Evolutionary conservation across 805 yeast species (phyloP).

Genomic region (Grigorovia humatica): DNA sequence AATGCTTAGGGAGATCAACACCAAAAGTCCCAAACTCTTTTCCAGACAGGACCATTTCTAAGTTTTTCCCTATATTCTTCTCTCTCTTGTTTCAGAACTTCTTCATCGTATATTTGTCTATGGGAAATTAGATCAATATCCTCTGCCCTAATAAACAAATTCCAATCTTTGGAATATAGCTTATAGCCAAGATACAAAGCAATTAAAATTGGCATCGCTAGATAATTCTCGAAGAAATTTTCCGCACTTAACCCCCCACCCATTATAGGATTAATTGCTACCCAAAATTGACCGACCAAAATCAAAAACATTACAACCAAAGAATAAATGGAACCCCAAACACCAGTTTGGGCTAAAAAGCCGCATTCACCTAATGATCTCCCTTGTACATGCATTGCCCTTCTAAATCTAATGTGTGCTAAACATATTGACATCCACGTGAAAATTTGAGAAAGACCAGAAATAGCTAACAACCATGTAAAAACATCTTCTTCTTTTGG

Average conservation of each 20-base stretch:
- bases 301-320: slow-evolving; percentile 39
- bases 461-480: slow-evolving; percentile 53
- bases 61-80: slow-evolving; percentile 22
- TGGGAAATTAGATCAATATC: slow-evolving; percentile 24
- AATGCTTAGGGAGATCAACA: slow-evolving; percentile 11
- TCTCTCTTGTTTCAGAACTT: slow-evolving; percentile 25
- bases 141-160: slow-evolving; percentile 22
- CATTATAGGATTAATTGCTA: slow-evolving; percentile 48
- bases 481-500: slow-evolving; percentile 47
- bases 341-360: slow-evolving; percentile 41
- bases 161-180: slow-evolving; percentile 38
- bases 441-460: slow-evolving; percentile 51
- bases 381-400: slow-evolving; percentile 47
- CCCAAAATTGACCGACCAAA: slow-evolving; percentile 54
- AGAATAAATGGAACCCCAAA: slow-evolving; percentile 44
- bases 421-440: slow-evolving; percentile 53
- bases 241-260: slow-evolving; percentile 29
- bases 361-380: slow-evolving; percentile 42
- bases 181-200: slow-evolving; percentile 37
- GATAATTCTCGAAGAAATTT: slow-evolving; percentile 35
- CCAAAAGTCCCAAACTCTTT: slow-evolving; percentile 25
- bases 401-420: slow-evolving; percentile 49
- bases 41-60: slow-evolving; percentile 22
- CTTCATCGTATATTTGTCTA: slow-evolving; percentile 28
- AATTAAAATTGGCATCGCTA: slow-evolving; percentile 39